Evolutionary conservation across 257 asterid species (phyloP).

Genomic region (Nicotiana noctiflora): DNA sequence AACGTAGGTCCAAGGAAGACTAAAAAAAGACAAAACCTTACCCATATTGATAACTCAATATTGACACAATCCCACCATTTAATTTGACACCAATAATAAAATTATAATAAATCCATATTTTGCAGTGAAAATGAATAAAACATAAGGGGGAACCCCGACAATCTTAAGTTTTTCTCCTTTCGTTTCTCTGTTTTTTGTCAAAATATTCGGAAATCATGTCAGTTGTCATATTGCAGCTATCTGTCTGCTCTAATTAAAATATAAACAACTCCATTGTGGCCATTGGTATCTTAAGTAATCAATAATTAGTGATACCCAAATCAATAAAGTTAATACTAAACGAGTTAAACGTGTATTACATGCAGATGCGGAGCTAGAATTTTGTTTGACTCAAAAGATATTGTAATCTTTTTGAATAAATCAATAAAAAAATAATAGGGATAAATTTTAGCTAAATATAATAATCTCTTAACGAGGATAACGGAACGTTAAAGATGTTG

Average conservation of each 20-base stretch:
- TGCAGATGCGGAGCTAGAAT: too few relatives aligned
- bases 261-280: background rate
- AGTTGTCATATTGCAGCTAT: background rate
- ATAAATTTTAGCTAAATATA: too few relatives aligned
- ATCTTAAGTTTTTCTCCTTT: background rate
- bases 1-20: background rate
- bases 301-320: background rate
- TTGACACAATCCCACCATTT: background rate
- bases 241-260: background rate
- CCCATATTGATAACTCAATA: background rate
- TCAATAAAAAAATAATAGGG: too few relatives aligned
- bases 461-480: too few relatives aligned
- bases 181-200: background rate
- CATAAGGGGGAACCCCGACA: background rate
- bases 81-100: background rate
- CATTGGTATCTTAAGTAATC: background rate
- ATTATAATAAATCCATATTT: background rate
- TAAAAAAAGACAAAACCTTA: background rate
- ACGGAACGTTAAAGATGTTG: too few relatives aligned
- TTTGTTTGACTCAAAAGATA: too few relatives aligned
- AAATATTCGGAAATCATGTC: background rate
- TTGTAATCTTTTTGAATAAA: too few relatives aligned
- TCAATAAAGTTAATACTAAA: background rate
- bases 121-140: background rate
- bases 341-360: background rate